Evolutionary conservation across 2,329 filamentous ascomycete genomes (phyloP).

Genomic region (Pseudogymnoascus sp.): DNA sequence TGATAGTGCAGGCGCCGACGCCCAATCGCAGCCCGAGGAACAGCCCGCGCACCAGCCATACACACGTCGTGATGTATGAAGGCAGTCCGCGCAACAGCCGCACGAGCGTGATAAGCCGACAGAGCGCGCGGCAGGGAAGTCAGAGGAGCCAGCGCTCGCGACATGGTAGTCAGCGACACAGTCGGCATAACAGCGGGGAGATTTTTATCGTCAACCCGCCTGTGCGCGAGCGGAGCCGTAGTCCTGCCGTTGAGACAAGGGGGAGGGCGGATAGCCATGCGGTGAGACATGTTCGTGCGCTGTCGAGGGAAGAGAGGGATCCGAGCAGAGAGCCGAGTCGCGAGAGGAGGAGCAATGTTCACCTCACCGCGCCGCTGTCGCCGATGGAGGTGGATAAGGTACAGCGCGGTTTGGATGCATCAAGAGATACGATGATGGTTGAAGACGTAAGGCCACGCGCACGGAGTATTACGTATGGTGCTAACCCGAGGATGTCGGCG

Average conservation of each 20-base stretch:
- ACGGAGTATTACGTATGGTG: constrained; percentile 10
- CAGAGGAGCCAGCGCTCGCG: constrained; percentile 2
- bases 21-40: neutral
- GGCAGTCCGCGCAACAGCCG: constrained; percentile 1
- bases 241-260: neutral
- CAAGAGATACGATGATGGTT: neutral
- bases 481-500: constrained; percentile 4
- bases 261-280: neutral
- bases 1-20: constrained; percentile 6
- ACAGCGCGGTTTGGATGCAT: neutral
- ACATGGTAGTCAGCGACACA: neutral
- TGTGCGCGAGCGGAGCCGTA: neutral
- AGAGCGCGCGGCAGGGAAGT: neutral
- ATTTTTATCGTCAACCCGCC: constrained; percentile 1
- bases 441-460: constrained; percentile 8
- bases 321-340: constrained; percentile 4
- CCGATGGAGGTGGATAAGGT: neutral
- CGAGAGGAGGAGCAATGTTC: neutral
- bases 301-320: neutral
- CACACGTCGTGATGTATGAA: neutral
- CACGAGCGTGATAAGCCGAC: constrained; percentile 3
- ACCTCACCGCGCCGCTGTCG: neutral
- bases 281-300: constrained; percentile 1
- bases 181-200: neutral
- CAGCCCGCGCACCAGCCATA: constrained; percentile 4